Conservation (phyloP, 2,329 filamentous ascomycete species). For the Dactylellina parvicollis region DNA sequence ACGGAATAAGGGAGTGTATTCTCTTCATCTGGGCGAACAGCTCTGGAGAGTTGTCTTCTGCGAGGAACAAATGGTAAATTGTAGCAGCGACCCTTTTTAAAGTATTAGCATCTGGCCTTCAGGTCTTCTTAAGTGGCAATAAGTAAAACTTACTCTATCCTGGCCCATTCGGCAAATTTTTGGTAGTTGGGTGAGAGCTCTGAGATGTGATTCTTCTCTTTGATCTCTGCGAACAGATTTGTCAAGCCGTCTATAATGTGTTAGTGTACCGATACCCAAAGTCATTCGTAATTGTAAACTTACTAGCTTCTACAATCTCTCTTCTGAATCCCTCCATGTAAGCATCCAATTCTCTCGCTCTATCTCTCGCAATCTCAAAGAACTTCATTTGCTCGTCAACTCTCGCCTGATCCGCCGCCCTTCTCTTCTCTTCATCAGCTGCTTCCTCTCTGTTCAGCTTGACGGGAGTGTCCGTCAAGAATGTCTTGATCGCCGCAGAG, state of each 20-base stretch:
- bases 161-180: conserved; percentile 97
- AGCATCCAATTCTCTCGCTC: conserved; percentile 90
- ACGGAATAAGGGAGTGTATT: conserved; percentile 94
- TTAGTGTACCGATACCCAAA: background rate
- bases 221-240: conserved; percentile 91
- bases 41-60: conserved; percentile 97
- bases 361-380: conserved; percentile 91
- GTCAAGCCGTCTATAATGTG: conserved; percentile 77
- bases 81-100: conserved; percentile 79
- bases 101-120: background rate
- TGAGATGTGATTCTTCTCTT: conserved; percentile 83
- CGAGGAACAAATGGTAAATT: conserved; percentile 94
- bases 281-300: conserved; percentile 58
- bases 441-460: conserved; percentile 82
- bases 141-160: conserved; percentile 73
- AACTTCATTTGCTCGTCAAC: conserved; percentile 93
- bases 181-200: conserved; percentile 94
- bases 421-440: conserved; percentile 80
- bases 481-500: conserved; percentile 84
- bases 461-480: conserved; percentile 78
- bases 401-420: conserved; percentile 83
- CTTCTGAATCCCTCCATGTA: conserved; percentile 89
- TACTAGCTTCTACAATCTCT: conserved; percentile 77
- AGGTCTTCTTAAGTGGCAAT: conserved; percentile 45
- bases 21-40: conserved; percentile 92